phyloP scores from a whole-genome alignment of 1,284 basidiomycete species.

The Coniophora puteana region DNA sequence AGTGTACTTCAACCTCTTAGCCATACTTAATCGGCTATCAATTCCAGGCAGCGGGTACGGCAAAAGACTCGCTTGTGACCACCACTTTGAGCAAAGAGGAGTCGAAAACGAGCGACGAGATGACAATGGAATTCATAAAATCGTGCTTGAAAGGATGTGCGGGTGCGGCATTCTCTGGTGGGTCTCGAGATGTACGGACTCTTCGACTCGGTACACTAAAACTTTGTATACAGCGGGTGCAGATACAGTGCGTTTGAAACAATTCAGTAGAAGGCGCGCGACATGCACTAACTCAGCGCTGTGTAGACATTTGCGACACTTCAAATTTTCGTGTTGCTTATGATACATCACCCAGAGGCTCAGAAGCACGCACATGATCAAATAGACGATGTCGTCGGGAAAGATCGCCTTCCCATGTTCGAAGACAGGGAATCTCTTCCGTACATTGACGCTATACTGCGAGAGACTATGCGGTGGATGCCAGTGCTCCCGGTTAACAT shows the following conservation, averaged over 20 bases:
- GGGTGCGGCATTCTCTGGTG: not conserved
- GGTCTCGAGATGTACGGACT: not conserved
- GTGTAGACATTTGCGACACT: slow-evolving; percentile 10
- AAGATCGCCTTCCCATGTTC: slow-evolving; percentile 1
- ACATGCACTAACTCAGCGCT: not conserved
- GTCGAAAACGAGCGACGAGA: not conserved
- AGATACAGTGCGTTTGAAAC: no score
- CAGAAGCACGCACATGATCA: slow-evolving; percentile 1
- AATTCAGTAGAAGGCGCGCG: no score
- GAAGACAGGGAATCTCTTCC: slow-evolving; percentile 2
- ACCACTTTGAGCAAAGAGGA: not conserved
- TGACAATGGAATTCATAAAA: not conserved
- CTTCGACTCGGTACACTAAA: no score
- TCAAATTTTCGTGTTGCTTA: slow-evolving; percentile 1
- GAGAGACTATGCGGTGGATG: slow-evolving; percentile 7
- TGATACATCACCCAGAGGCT: slow-evolving; percentile 1
- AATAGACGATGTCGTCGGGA: slow-evolving; percentile 4
- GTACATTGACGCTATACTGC: slow-evolving; percentile 6
- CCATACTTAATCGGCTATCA: no score
- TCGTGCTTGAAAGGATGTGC: not conserved
- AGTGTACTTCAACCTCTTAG: no score
- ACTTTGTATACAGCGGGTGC: no score
- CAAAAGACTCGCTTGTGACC: not conserved
- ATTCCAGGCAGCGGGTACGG: not conserved
- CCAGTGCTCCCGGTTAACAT: slow-evolving; percentile 2